Percentiles rank a stretch among this genome's conserved stretches.
Evolutionary conservation across 176 grass and related monocot genomes (phyloP).

Genomic region (Ampelocalamus luodianensis): DNA sequence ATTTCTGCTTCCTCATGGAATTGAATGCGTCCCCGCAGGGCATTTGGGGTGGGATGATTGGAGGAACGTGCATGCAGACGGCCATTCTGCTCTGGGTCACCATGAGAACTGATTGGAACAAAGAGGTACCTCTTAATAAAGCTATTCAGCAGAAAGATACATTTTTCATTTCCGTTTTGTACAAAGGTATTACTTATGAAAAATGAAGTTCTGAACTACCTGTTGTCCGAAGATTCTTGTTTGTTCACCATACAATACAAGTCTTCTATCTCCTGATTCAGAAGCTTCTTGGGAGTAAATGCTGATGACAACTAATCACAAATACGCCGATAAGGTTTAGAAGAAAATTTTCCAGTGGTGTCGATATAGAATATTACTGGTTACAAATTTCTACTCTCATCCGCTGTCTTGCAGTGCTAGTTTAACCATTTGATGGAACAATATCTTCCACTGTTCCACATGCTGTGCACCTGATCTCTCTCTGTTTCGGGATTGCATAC

Average conservation of each 20-base stretch:
- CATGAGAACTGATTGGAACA: conserved; percentile 72
- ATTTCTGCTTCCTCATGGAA: background rate
- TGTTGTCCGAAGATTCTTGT: background rate
- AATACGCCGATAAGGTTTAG: background rate
- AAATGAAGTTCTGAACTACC: background rate
- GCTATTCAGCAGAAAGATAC: no score
- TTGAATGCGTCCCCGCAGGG: conserved; percentile 41
- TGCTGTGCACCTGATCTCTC: background rate
- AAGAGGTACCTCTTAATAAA: conserved; percentile 47
- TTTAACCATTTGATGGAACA: background rate
- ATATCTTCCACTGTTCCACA: background rate
- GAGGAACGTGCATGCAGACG: conserved; percentile 74
- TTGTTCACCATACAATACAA: conserved; percentile 4
- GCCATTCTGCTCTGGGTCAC: conserved; percentile 69
- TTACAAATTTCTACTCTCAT: background rate
- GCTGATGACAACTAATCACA: background rate
- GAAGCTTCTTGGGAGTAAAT: background rate
- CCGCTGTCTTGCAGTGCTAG: background rate
- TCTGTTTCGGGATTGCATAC: background rate
- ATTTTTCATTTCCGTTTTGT: background rate
- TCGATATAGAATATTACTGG: background rate
- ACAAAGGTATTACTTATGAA: background rate
- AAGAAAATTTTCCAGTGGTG: background rate
- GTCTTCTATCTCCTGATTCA: background rate
- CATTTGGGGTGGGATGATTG: conserved; percentile 86